These are phyloP conservation scores for Trichophyton mentagrophytes DNA, from an alignment of 2,329 filamentous ascomycete genomes.

Conservation along the genomic window DNA sequence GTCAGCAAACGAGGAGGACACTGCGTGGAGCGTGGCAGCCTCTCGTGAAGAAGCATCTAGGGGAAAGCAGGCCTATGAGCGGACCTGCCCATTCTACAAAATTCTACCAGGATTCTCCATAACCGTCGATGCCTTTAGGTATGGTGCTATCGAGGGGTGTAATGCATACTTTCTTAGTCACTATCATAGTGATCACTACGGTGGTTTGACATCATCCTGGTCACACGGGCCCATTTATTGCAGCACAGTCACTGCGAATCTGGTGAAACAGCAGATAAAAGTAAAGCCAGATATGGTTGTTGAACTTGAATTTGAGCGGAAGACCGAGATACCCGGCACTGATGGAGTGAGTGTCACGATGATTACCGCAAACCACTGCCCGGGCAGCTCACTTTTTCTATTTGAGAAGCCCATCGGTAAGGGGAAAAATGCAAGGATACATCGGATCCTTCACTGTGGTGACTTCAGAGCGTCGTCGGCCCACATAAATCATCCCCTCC, in stretches of 20 bases:
- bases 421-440: conserved; percentile 47
- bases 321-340: conserved; percentile 65
- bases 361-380: conserved; percentile 94
- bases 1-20: conserved; percentile 79
- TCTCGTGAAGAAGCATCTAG: conserved; percentile 63
- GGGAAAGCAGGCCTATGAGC: conserved; percentile 73
- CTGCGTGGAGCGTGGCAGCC: conserved; percentile 78
- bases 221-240: conserved; percentile 91
- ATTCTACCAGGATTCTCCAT: conserved; percentile 88
- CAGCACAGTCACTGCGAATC: conserved; percentile 78
- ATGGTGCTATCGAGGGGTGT: conserved; percentile 83
- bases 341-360: conserved; percentile 79
- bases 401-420: conserved; percentile 67
- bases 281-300: conserved; percentile 80
- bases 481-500: conserved; percentile 68
- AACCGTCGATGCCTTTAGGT: conserved; percentile 90
- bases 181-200: conserved; percentile 96
- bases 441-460: conserved; percentile 84
- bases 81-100: conserved; percentile 97
- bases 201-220: conserved; percentile 81
- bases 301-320: conserved; percentile 71
- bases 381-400: conserved; percentile 83
- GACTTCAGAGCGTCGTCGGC: conserved; percentile 85
- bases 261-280: conserved; percentile 72
- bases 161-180: conserved; percentile 94